These are phyloP conservation scores for Puccinia coronata DNA, from an alignment of 1,284 basidiomycete genomes.

Conservation along the genomic window DNA sequence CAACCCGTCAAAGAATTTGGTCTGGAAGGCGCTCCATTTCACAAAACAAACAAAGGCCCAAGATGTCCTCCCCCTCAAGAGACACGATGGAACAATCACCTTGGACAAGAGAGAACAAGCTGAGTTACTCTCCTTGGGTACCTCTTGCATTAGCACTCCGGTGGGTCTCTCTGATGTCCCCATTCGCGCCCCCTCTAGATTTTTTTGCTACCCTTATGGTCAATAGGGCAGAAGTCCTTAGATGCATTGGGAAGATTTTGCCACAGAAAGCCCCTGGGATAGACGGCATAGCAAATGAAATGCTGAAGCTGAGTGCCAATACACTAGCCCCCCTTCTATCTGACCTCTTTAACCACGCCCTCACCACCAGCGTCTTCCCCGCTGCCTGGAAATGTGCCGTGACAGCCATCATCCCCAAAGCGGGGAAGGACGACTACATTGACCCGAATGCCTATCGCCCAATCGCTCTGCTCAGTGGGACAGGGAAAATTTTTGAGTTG, in stretches of 20 bases:
- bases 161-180: background rate
- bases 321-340: background rate
- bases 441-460: conserved; percentile 13
- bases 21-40: background rate
- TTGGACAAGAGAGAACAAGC: background rate
- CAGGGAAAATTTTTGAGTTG: conserved; percentile 7
- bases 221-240: background rate
- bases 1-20: background rate
- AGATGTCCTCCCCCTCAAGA: background rate
- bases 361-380: background rate
- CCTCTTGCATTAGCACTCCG: background rate
- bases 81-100: background rate
- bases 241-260: background rate
- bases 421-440: conserved; percentile 17
- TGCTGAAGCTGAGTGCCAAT: background rate
- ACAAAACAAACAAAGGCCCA: too few species aligned
- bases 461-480: background rate
- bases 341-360: background rate
- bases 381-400: conserved; percentile 3
- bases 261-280: conserved; percentile 8
- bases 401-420: conserved; percentile 30
- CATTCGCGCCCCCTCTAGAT: too few species aligned
- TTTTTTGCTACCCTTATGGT: background rate
- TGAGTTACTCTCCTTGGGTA: conserved; percentile 1
- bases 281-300: conserved; percentile 7